phyloP scores from a whole-genome alignment of 2,329 filamentous ascomycete species.

The Ophiocordyceps camponoti-leonardi region DNA sequence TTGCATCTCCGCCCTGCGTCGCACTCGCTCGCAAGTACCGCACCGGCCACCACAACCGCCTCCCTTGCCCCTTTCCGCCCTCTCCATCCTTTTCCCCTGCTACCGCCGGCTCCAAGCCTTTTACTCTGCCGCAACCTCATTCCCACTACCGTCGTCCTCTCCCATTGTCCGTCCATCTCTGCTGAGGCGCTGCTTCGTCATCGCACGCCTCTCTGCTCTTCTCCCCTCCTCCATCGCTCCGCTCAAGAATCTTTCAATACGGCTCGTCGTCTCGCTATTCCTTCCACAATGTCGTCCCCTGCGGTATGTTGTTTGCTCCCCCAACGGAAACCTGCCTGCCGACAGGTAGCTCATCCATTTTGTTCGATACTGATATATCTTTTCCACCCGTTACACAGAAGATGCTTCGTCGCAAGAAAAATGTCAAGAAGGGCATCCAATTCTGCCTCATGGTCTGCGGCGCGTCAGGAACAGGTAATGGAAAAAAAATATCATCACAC shows the following conservation, averaged over 20 bases:
- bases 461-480: slow-evolving; percentile 85
- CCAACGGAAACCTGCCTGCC: background rate
- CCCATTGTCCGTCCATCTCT: slow-evolving; percentile 2
- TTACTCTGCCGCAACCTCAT: slow-evolving; percentile 3
- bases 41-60: background rate
- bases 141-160: slow-evolving; percentile 4
- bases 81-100: slow-evolving; percentile 1
- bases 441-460: slow-evolving; percentile 99
- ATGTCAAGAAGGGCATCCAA: slow-evolving; percentile 99
- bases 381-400: slow-evolving; percentile 32
- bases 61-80: slow-evolving; percentile 2
- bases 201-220: background rate
- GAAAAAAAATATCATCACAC: slow-evolving; percentile 9
- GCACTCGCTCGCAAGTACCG: background rate
- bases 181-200: slow-evolving; percentile 1
- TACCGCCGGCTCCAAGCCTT: slow-evolving; percentile 1
- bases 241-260: background rate
- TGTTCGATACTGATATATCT: background rate
- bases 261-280: background rate
- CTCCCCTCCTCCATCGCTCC: background rate
- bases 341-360: background rate
- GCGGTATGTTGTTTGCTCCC: slow-evolving; percentile 6
- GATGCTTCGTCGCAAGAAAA: slow-evolving; percentile 99
- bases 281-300: slow-evolving; percentile 9
- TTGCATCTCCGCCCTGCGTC: background rate